Evolutionary conservation across 305 asterid genomes (phyloP).

Genomic region (Fraxinus baroniana): DNA sequence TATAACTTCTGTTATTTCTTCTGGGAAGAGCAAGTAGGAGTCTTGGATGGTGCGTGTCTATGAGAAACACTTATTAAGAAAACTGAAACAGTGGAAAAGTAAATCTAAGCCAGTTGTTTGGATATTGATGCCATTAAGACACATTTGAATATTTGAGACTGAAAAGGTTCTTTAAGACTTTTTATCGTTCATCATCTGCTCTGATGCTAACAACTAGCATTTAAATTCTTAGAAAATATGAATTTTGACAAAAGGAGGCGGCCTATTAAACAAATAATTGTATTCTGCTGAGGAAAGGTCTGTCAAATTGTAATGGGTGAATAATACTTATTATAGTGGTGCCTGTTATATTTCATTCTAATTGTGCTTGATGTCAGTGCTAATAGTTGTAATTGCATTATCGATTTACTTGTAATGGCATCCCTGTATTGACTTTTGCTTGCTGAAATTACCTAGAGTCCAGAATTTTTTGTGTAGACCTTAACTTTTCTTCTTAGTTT

Average conservation of each 20-base stretch:
- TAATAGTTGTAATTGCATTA: not conserved
- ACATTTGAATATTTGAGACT: constrained; percentile 1
- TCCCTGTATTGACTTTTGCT: not conserved
- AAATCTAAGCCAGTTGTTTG: not conserved
- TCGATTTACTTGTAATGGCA: not conserved
- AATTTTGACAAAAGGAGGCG: not conserved
- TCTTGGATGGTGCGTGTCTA: not conserved
- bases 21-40: constrained; percentile 3
- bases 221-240: not conserved
- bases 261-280: not conserved
- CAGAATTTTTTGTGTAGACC: not conserved
- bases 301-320: not conserved
- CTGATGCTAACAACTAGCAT: not conserved
- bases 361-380: constrained; percentile 1
- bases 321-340: not conserved
- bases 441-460: not conserved
- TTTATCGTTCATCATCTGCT: not conserved
- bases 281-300: not conserved
- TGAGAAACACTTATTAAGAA: not conserved
- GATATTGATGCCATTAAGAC: not conserved
- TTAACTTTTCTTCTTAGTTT: not conserved
- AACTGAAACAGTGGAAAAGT: not conserved
- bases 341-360: not conserved
- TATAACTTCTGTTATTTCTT: not conserved
- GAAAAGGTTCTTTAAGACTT: not conserved